Percentiles rank a stretch among this genome's conserved stretches.
Evolutionary conservation across 441 rosid genomes (phyloP).

Genomic region (Brassica hybrid): DNA sequence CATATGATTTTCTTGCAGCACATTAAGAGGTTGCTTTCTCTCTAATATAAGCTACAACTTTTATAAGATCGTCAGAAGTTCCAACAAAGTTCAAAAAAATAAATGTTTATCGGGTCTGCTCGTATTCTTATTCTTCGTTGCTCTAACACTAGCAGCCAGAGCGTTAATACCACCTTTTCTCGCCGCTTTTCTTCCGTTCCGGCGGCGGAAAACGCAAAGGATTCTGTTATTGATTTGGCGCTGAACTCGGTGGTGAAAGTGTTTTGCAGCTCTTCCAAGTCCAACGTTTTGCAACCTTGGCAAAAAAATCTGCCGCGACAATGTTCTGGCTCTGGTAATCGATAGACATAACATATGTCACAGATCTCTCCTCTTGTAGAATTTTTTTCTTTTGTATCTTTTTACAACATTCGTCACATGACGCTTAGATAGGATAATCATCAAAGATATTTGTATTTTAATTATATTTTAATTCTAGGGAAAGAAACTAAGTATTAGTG

Average conservation of each 20-base stretch:
- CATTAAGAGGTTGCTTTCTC: not conserved
- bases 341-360: too few relatives aligned
- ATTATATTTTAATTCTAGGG: not conserved
- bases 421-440: not conserved
- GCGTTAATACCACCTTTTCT: not conserved
- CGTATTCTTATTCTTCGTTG: not conserved
- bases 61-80: not conserved
- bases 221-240: slow-evolving; percentile 54
- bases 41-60: not conserved
- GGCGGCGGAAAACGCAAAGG: not conserved
- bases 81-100: not conserved
- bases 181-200: slow-evolving; percentile 11
- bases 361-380: not conserved
- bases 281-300: slow-evolving; percentile 72
- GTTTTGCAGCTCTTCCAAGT: slow-evolving; percentile 61
- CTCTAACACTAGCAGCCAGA: slow-evolving; percentile 8
- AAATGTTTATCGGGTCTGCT: not conserved
- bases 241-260: slow-evolving; percentile 75
- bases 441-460: too few relatives aligned
- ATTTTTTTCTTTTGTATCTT: not conserved
- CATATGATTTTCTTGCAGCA: not conserved
- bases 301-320: slow-evolving; percentile 69
- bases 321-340: slow-evolving; percentile 59
- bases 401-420: not conserved
- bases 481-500: not conserved